Base-by-base conservation (phyloP, 2,329 filamentous ascomycete genomes). In the Epichloe baconii region DNA sequence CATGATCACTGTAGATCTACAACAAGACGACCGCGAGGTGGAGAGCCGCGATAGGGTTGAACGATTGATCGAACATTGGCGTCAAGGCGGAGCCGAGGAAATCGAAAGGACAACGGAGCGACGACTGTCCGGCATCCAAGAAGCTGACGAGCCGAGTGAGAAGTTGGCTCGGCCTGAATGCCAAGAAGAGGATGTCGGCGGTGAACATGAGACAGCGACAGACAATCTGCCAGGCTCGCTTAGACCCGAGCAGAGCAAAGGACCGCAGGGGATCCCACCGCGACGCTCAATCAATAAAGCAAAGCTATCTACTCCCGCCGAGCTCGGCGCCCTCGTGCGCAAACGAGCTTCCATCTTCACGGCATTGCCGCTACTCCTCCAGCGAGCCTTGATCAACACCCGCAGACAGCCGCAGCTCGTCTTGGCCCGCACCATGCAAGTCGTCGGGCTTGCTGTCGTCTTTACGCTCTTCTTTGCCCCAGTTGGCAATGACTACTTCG, bases 1-100 rank as follows among this genome's bases (percentile, higher is more conserved):
- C 58, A 72, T 88, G 47, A 86, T 90, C 48, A 89, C 85, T 0
- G 77, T 89, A 23, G 83, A 89, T 58, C 69, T 89, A 0, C 85
- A 88, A 54, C 76, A 83, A 41, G 79, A 77, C 35, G 67, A 73
- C 1, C 71, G 76, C 19, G 85, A 89, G 62, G 72, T 71, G 1
- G 73, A 78, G 43, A 86, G 78, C 48, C 74, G 83, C 11, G 72
- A 75, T 35, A 79, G 79, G 48, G 85, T 88, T 0, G 71, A 73
- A 41, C 69, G 64, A 4, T 68, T 89, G 2, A 80, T 88, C 31
- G 68, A 76, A 1, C 70, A 70, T 0, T 88, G 85, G 84, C 61
- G 57, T 12, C 53, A 31, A 0, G 23, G 52, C 41, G 49, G 56
- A 53, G 23, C 50, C 41, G n/a, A 51, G 34, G 12, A 52, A 15